A percentile compares a stretch with the other conserved stretches of the same genome.
These are phyloP conservation scores for Podospora australis DNA, from an alignment of 495 filamentous ascomycete species.

Conservation along the genomic window DNA sequence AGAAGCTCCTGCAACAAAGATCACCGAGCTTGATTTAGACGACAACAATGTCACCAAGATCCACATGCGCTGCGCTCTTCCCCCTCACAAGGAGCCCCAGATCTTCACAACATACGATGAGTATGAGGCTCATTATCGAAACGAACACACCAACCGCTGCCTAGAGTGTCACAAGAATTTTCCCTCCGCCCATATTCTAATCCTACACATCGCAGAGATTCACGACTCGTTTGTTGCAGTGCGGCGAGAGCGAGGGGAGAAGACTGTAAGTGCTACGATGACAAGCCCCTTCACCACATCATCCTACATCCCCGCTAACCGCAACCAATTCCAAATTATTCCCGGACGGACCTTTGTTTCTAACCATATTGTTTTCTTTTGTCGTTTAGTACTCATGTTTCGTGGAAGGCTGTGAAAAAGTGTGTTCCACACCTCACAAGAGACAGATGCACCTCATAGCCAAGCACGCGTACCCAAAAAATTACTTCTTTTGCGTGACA, in stretches of 20 bases:
- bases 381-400: slow-evolving; percentile 73
- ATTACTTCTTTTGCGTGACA: slow-evolving; percentile 85
- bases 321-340: neutral
- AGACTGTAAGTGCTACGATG: slow-evolving; percentile 62
- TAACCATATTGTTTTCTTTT: neutral
- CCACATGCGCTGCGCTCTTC: slow-evolving; percentile 71
- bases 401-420: slow-evolving; percentile 77
- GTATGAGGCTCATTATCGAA: slow-evolving; percentile 80
- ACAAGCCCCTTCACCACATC: neutral
- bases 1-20: slow-evolving; percentile 32
- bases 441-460: slow-evolving; percentile 81
- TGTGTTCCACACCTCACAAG: slow-evolving; percentile 79
- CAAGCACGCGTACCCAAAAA: slow-evolving; percentile 88
- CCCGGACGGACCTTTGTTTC: neutral
- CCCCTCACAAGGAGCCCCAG: slow-evolving; percentile 64
- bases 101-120: slow-evolving; percentile 69
- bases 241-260: slow-evolving; percentile 72
- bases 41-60: slow-evolving; percentile 13
- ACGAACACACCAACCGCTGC: slow-evolving; percentile 79
- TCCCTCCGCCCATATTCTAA: slow-evolving; percentile 62
- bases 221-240: slow-evolving; percentile 75
- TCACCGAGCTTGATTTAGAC: slow-evolving; percentile 36
- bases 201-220: slow-evolving; percentile 84
- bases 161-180: slow-evolving; percentile 74
- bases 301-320: neutral